Percentiles rank a stretch among this genome's conserved stretches.
Evolutionary conservation across 495 filamentous ascomycete genomes (phyloP).

Genomic region (Penicillium waksmanii): DNA sequence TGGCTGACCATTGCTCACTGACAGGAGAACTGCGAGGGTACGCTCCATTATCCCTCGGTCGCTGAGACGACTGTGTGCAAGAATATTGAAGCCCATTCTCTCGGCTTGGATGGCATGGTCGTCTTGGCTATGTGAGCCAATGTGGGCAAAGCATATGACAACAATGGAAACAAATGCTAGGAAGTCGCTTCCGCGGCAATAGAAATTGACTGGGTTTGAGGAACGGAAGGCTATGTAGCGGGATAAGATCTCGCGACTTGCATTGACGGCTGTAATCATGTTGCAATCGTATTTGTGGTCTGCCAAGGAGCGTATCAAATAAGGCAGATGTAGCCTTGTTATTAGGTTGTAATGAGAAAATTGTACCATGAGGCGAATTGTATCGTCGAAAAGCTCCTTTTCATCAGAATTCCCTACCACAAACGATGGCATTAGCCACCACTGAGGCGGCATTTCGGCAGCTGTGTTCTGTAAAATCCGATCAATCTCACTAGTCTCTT

Average conservation of each 20-base stretch:
- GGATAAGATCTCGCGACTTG: conserved; percentile 40
- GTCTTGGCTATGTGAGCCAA: conserved; percentile 29
- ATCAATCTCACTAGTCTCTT: conserved; percentile 45
- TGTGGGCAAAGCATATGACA: conserved; percentile 33
- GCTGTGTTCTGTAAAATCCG: conserved; percentile 45
- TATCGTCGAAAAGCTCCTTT: conserved; percentile 12
- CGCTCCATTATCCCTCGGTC: conserved; percentile 51
- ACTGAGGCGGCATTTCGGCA: conserved; percentile 38
- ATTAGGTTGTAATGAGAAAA: conserved; percentile 44
- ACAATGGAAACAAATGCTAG: conserved; percentile 52
- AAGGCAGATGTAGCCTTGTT: conserved; percentile 27
- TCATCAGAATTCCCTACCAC: conserved; percentile 4
- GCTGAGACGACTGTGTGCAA: conserved; percentile 43
- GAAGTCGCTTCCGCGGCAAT: conserved; percentile 56
- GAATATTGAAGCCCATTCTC: conserved; percentile 26
- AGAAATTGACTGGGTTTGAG: conserved; percentile 29
- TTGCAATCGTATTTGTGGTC: conserved; percentile 27
- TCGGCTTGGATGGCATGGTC: background rate
- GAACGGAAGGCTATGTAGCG: conserved; percentile 21
- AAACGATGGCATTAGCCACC: conserved; percentile 38
- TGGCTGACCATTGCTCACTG: conserved; percentile 18
- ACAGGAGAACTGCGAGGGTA: conserved; percentile 40
- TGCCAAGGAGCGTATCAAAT: conserved; percentile 18
- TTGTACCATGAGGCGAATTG: conserved; percentile 30
- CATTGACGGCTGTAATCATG: conserved; percentile 42